These are phyloP conservation scores for Byssochlamys sp. DNA, from an alignment of 2,329 filamentous ascomycete species.

Conservation along the genomic window DNA sequence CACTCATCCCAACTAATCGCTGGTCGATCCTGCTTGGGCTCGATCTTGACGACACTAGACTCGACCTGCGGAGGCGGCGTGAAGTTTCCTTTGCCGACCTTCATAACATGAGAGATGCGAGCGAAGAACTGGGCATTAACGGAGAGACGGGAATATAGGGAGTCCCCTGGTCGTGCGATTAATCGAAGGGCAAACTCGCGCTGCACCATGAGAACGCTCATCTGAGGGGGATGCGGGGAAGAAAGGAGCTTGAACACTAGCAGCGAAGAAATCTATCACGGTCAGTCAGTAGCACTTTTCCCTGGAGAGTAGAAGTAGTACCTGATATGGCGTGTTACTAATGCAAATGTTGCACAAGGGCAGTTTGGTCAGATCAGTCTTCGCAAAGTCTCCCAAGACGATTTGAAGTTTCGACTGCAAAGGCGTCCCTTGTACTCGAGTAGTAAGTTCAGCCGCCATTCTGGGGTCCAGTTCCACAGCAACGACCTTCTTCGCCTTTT, in stretches of 20 bases:
- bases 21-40: constrained; percentile 75
- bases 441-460: constrained; percentile 91
- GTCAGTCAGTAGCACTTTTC: constrained; percentile 9
- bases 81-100: constrained; percentile 94
- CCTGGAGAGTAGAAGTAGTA: constrained; percentile 17
- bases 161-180: constrained; percentile 77
- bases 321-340: constrained; percentile 63
- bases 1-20: constrained; percentile 90
- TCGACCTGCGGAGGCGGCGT: constrained; percentile 89
- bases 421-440: constrained; percentile 83
- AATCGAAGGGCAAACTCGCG: constrained; percentile 85
- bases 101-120: constrained; percentile 57
- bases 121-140: constrained; percentile 94
- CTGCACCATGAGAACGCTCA: constrained; percentile 90
- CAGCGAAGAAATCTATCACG: constrained; percentile 67
- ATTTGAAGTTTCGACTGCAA: constrained; percentile 77
- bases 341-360: constrained; percentile 47
- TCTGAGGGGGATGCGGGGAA: constrained; percentile 68
- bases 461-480: constrained; percentile 88
- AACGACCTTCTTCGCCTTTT: constrained; percentile 72
- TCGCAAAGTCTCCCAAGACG: constrained; percentile 85
- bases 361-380: constrained; percentile 57
- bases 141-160: constrained; percentile 78
- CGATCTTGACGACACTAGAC: constrained; percentile 77
- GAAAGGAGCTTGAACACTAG: constrained; percentile 84